phyloP scores from a whole-genome alignment of 352 stramenopile genomes.

The Globisporangium camurandrum region DNA sequence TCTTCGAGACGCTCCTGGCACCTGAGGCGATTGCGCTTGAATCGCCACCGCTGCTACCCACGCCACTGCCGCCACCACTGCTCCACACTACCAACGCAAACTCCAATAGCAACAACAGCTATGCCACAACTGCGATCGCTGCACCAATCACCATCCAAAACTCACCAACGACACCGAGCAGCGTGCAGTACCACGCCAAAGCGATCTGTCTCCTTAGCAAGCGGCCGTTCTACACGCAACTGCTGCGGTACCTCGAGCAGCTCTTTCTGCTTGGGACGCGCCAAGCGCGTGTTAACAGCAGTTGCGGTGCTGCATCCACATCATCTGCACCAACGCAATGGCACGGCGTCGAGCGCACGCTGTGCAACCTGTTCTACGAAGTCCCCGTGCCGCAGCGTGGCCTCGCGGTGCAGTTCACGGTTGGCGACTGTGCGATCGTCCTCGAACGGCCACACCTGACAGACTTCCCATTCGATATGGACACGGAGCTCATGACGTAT shows the following conservation, averaged over 20 bases:
- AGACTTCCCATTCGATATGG: slow-evolving; percentile 43
- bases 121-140: background rate
- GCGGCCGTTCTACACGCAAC: slow-evolving; percentile 31
- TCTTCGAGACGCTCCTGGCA: slow-evolving; percentile 23
- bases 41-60: too few relatives aligned
- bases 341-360: slow-evolving; percentile 23
- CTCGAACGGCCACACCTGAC: slow-evolving; percentile 24
- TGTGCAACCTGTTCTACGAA: slow-evolving; percentile 49
- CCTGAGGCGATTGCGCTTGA: too few relatives aligned
- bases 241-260: slow-evolving; percentile 46
- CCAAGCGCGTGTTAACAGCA: slow-evolving; percentile 13
- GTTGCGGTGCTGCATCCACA: background rate
- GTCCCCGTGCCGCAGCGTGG: slow-evolving; percentile 30
- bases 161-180: background rate
- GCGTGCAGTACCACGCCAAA: slow-evolving; percentile 20
- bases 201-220: slow-evolving; percentile 38
- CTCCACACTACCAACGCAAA: background rate
- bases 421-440: slow-evolving; percentile 23
- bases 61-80: too few relatives aligned
- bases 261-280: slow-evolving; percentile 34
- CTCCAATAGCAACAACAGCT: slow-evolving; percentile 6
- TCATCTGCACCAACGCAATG: background rate
- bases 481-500: slow-evolving; percentile 38
- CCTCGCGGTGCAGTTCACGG: slow-evolving; percentile 26
- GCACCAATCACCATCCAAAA: background rate